Evolutionary conservation across 805 yeast species (phyloP).

Genomic region (Candida broadrunensis): DNA sequence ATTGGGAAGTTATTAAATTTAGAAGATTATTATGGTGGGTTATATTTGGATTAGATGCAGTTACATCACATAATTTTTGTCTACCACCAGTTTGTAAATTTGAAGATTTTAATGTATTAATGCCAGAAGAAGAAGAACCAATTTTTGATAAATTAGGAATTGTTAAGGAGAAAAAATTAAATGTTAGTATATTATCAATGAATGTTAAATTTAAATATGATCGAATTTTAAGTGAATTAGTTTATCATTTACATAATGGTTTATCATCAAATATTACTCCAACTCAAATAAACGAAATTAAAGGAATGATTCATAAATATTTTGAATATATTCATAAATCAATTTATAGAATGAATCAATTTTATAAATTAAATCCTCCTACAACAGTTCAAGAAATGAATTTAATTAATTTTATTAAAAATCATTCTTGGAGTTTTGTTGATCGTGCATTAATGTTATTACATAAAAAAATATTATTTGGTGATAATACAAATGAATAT

Average conservation of each 20-base stretch:
- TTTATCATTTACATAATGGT: conserved; percentile 49
- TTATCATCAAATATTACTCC: conserved; percentile 39
- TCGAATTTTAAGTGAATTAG: conserved; percentile 51
- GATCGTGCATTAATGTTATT: conserved; percentile 50
- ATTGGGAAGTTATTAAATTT: conserved; percentile 47
- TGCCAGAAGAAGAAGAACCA: conserved; percentile 49
- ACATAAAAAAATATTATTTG: conserved; percentile 40
- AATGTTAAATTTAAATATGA: conserved; percentile 54
- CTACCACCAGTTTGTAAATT: conserved; percentile 51
- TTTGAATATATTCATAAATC: conserved; percentile 50
- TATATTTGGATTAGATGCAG: conserved; percentile 55
- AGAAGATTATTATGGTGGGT: conserved; percentile 69
- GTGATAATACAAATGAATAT: conserved; percentile 15
- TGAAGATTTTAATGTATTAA: conserved; percentile 55
- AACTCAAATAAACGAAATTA: conserved; percentile 43
- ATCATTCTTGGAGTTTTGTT: conserved; percentile 50
- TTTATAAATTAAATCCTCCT: conserved; percentile 34
- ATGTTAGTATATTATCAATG: conserved; percentile 46
- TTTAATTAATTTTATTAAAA: conserved; percentile 45
- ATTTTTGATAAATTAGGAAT: conserved; percentile 22
- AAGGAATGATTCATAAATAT: conserved; percentile 47
- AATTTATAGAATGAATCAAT: conserved; percentile 35
- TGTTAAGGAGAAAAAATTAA: conserved; percentile 32
- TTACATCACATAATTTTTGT: conserved; percentile 54
- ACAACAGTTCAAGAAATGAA: conserved; percentile 39